These are phyloP conservation scores for Yueomyces sp. DNA, from an alignment of 805 yeast species.

Conservation along the genomic window DNA sequence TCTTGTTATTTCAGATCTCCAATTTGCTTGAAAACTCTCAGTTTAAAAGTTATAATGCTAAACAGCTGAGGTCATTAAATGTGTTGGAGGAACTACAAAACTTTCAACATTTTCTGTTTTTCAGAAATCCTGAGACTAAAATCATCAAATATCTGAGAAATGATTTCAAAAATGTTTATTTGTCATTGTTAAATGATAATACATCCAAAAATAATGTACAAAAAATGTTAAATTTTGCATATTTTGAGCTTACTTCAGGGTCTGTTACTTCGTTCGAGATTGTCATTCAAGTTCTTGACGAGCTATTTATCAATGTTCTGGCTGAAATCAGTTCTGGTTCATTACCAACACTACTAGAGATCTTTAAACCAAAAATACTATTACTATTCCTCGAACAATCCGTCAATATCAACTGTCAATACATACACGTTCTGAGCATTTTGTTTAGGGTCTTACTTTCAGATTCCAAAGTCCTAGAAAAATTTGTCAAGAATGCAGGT, in stretches of 20 bases:
- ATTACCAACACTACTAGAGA: slow-evolving; percentile 31
- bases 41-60: slow-evolving; percentile 35
- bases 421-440: slow-evolving; percentile 25
- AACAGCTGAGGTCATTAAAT: slow-evolving; percentile 40
- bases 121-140: slow-evolving; percentile 21
- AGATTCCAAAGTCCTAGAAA: slow-evolving; percentile 33
- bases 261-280: slow-evolving; percentile 16
- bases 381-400: slow-evolving; percentile 32
- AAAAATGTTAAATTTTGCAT: slow-evolving; percentile 37
- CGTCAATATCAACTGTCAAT: slow-evolving; percentile 12
- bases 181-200: slow-evolving; percentile 31
- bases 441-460: slow-evolving; percentile 36
- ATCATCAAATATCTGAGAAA: slow-evolving; percentile 26
- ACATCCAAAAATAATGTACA: slow-evolving; percentile 42
- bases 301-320: slow-evolving; percentile 24
- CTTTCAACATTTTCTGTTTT: slow-evolving; percentile 22
- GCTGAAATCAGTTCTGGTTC: slow-evolving; percentile 31
- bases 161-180: slow-evolving; percentile 9
- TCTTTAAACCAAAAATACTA: slow-evolving; percentile 56
- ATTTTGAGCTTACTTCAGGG: slow-evolving; percentile 31
- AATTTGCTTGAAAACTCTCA: slow-evolving; percentile 42
- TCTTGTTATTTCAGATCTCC: slow-evolving; percentile 44
- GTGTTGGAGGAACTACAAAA: slow-evolving; percentile 25
- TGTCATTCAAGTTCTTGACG: slow-evolving; percentile 20
- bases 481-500: slow-evolving; percentile 38